Base-by-base conservation (phyloP, 352 stramenopile species). In the Globisporangium canariense region DNA sequence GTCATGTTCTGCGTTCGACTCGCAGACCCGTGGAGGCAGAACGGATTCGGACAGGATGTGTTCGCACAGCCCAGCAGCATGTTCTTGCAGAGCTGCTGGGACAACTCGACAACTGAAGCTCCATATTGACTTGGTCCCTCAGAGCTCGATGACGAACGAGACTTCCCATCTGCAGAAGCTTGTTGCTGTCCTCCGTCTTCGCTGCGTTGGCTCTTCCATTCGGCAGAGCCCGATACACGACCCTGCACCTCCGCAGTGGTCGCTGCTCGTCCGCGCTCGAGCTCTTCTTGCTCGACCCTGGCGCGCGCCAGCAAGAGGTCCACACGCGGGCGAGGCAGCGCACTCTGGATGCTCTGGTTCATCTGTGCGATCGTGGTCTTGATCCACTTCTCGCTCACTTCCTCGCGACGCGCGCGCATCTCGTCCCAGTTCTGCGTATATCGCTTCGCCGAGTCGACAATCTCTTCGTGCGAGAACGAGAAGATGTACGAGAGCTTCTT, bases 401-500 rank as follows among this genome's bases (percentile, higher is more conserved):
- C 77, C 46, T 79, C 71, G 18, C 87, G 85, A 20, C 87, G 77
- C 32, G 74, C 51, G 8, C 73, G 69, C 78, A 94, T 87, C 1
- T 76, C 79, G 11, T 81, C 71, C 77, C 78, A 95, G 32, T 86
- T 80, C 30, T 78, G 70, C 1, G 87, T 94, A 63, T 95, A 95
- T 8, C 87, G 60, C 46, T 80, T 80, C 9, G 93, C 95, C 2
- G 96, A 89, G 72, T 98, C 96, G 20, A 96, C 81, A 10, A 98
- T 79, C 71, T 97, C 80, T 71, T 98, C 90, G 41, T 78, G 74
- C 5, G 76, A 79, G 54, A 96, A 90, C 6, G 93, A 93, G 64
- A 98, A 89, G 38, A 98, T 92, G 67, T 98, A 98, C 60, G 81
- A 93, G 0, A 98, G 71, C 43, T 97, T 88, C 60, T 98, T 98